Base-by-base conservation (phyloP, 345 rosid species). In the Linum tenue region DNA sequence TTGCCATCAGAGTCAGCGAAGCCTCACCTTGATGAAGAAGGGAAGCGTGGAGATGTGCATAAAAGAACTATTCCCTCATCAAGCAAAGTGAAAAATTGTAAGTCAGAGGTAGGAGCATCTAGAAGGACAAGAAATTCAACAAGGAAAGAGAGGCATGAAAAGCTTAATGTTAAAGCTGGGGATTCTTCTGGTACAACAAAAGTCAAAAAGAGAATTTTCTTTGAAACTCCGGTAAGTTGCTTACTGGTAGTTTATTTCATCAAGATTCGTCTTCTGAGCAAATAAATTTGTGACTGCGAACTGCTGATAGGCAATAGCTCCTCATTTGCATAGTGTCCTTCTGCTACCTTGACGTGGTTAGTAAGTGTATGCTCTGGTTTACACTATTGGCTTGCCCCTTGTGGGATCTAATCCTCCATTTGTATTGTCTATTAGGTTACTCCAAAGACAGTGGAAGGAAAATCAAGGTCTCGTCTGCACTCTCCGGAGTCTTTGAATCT, bases 401-500 rank as follows among this genome's bases (percentile, higher is more conserved):
- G 51, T 44, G 12, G 11, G 7, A 7, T 44, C 12, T n/a, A 59
- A 56, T 59, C 39, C 61, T 71, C 55, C 62, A 2, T 41, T 40
- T 64, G 53, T 37, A 56, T 58, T 62, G 43, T 69, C 64, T 67
- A 38, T 62, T 66, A 77, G 86, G 82, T 66, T 69, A 78, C 66
- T 62, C 66, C 80, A 60, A 48, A 17, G 55, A 69, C 65, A 35
- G 44, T 5, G 35, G 57, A 42, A 68, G 64, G 67, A 63, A 50
- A 62, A 60, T 39, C 53, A 40, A 69, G 67, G 14, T 58, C 31
- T 39, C 61, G 56, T 56, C 22, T 73, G 44, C 39, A 43, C 44
- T 78, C 86, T 64, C 76, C 83, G 0, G 78, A 82, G 59, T 86
- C 82, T 39, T 69, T 75, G 67, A 71, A 56, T 68, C 62, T 69